These are phyloP conservation scores for Papiliotrema fonsecae DNA, from an alignment of 1,284 basidiomycete species.

Conservation along the genomic window DNA sequence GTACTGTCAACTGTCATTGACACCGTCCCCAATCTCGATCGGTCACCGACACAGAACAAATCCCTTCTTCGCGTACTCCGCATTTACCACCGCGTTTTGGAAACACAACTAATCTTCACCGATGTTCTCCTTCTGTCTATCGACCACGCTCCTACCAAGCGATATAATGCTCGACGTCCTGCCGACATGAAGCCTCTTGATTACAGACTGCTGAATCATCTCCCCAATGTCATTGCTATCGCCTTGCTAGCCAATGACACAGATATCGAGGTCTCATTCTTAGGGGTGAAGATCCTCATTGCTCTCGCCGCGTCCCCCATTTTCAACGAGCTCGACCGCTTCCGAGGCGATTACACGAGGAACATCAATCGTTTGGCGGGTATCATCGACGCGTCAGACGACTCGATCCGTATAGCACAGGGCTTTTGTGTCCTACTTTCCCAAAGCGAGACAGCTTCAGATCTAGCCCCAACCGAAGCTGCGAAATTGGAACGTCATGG, in stretches of 20 bases:
- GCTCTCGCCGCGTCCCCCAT: conserved; percentile 57
- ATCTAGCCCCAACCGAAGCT: conserved; percentile 38
- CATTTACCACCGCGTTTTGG: conserved; percentile 74
- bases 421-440: conserved; percentile 71
- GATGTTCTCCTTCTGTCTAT: conserved; percentile 81
- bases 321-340: conserved; percentile 55
- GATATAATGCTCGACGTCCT: conserved; percentile 31
- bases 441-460: conserved; percentile 55
- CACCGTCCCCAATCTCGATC: conserved; percentile 34
- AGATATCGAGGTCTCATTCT: conserved; percentile 67
- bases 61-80: conserved; percentile 76
- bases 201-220: conserved; percentile 72
- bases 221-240: conserved; percentile 70
- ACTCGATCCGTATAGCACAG: conserved; percentile 78
- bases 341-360: conserved; percentile 54
- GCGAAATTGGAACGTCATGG: conserved; percentile 23
- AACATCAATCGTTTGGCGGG: conserved; percentile 62
- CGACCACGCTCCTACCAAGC: conserved; percentile 47
- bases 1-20: conserved; percentile 54
- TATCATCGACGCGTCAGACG: conserved; percentile 73
- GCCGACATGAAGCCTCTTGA: conserved; percentile 56
- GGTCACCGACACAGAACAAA: conserved; percentile 45
- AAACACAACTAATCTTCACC: conserved; percentile 82
- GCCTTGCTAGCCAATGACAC: conserved; percentile 73
- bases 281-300: conserved; percentile 73